Conservation (phyloP, 2,329 filamentous ascomycete species). For the Pseudocercospora eumusae region DNA sequence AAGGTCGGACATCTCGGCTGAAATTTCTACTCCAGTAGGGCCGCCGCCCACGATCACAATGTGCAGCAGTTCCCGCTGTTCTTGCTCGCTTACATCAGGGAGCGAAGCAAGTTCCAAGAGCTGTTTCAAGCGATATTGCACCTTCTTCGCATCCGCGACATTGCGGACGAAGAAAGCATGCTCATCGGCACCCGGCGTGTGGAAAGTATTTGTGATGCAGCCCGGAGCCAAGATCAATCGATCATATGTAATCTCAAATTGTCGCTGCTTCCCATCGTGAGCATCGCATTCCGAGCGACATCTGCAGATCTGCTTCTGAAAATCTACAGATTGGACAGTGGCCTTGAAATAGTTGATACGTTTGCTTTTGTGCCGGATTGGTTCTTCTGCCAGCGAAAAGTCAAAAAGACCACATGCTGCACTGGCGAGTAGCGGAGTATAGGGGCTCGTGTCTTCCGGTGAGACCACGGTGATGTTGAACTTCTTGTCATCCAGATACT, state of each 20-base stretch:
- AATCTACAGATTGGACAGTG: slow-evolving; percentile 43
- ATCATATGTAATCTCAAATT: slow-evolving; percentile 48
- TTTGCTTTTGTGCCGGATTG: slow-evolving; percentile 44
- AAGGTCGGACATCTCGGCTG: slow-evolving; percentile 49
- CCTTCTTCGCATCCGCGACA: slow-evolving; percentile 27
- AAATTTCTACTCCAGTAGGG: slow-evolving; percentile 47
- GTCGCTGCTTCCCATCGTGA: slow-evolving; percentile 35
- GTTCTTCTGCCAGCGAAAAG: slow-evolving; percentile 50
- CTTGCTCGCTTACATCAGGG: slow-evolving; percentile 35
- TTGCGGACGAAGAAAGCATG: slow-evolving; percentile 30
- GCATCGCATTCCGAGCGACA: slow-evolving; percentile 40
- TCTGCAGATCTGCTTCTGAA: slow-evolving; percentile 38
- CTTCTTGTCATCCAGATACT: slow-evolving; percentile 41
- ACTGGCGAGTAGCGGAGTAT: slow-evolving; percentile 49
- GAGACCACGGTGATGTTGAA: slow-evolving; percentile 48
- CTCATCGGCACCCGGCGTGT: slow-evolving; percentile 28
- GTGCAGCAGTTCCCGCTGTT: slow-evolving; percentile 41
- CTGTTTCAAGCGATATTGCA: slow-evolving; percentile 41
- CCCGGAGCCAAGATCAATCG: slow-evolving; percentile 46
- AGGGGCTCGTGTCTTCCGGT: slow-evolving; percentile 46
- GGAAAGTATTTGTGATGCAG: slow-evolving; percentile 35
- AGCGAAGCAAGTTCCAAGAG: slow-evolving; percentile 43
- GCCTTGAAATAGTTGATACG: slow-evolving; percentile 35
- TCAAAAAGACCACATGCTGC: slow-evolving; percentile 50
- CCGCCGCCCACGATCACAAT: slow-evolving; percentile 49